Evolutionary conservation across 78 protist genomes (phyloP), one percentile per base, ranked within the genome.

Genomic region (Diacronema lutheri): DNA sequence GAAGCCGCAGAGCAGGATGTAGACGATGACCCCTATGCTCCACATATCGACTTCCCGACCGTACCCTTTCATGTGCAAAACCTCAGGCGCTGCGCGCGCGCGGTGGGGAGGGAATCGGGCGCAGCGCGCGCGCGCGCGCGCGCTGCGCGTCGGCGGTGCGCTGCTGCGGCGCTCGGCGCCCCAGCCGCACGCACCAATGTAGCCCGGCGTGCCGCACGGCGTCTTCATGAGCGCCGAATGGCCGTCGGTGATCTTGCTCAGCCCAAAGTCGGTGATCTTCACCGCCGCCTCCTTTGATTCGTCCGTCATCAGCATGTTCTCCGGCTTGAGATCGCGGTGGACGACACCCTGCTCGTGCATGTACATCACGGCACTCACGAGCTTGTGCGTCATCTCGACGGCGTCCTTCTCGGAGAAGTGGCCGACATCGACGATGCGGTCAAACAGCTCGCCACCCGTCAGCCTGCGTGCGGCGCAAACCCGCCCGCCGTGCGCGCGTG

Each of bases 1-100:
- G 86, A 86, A 90, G 31, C 92, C 92, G 38, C 89, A 85, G 37
- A 90, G 82, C 60, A 89, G 84, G 20, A 89, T 56, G 88, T 89
- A 85, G 65, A 85, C n/a, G 41, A 89, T 84, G 33, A 84, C 85
- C 37, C 90, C 90, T 20, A 86, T 56, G 7, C 86, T 64, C 90
- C 90, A 86, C 41, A 86, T 31, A 56, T 86, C 90, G n/a, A 57
- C 73, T 16, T 83, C 69, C 16, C 0, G 4, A 38, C 31, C 56
- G 84, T 86, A 86, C 19, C 44, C 23, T 25, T 7, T 44, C 50
- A 44, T 44, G 50, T 44, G 50, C 16, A 44, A 7, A 7, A 44
- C 50, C 50, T 44, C 50, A 7, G 50, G 50, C 7, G 50, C 50
- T 44, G 50, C 50, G 50, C 50, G 50, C n/a, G n/a, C n/a, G n/a